Evolutionary conservation across 1,284 basidiomycete genomes (phyloP), one percentile per base, ranked within the genome.

Genomic region (Ganoderma resinaceum): DNA sequence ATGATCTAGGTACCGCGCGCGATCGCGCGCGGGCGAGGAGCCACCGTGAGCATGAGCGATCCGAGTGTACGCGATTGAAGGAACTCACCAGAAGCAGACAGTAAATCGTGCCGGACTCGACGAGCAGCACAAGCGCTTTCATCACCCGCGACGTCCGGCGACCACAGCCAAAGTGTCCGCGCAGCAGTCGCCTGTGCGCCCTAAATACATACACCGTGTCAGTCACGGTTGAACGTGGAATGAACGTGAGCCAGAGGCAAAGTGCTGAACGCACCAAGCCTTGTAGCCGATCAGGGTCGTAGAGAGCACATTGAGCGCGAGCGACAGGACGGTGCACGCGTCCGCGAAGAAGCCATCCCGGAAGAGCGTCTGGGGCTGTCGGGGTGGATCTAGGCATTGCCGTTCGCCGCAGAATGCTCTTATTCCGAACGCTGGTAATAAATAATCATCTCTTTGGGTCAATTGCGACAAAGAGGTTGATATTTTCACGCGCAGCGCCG

Each of bases 101-200:
- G 60, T 61, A 61, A 9, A 40, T 31, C 42, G 29, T 33, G n/a
- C 60, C 60, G 12, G 60, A 61, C 38, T 61, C 60, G 20, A 46
- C 60, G 14, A 61, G 42, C 9, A 61, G 60, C 14, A 23, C 38
- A 26, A 61, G 42, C 40, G 42, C 40, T 26, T 46, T 42, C 40
- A 61, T 5, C 1, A n/a, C 60, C 26, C 42, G 60, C 42, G 18
- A 33, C 38, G 20, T 61, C 26, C 18, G n/a, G 14, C 23, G 40
- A 11, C 42, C 42, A 8, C 16, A 18, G 12, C 40, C 38, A 8
- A 61, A 37, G 12, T 33, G 29, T 46, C 42, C 42, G 38, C 71
- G 66, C 60, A 55, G 35, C 29, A 5, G 29, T 16, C 18, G 29
- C 26, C 38, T 23, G 42, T 42, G 38, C 29, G 18, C 29, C 60